phyloP scores from a whole-genome alignment of 495 filamentous ascomycete genomes.

The Talaromyces adpressus region DNA sequence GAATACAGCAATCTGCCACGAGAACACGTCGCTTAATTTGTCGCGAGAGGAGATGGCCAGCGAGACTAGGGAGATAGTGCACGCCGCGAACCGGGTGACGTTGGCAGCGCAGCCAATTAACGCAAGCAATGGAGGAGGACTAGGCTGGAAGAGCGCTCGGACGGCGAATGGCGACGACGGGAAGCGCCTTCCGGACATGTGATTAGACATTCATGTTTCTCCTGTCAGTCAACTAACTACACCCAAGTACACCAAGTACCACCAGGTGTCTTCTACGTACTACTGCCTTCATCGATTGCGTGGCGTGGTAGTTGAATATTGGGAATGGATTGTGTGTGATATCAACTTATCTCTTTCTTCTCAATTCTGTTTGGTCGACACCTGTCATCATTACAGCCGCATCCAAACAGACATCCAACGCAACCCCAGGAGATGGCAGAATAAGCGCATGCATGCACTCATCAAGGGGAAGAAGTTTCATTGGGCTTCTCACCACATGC shows the following conservation, averaged over 20 bases:
- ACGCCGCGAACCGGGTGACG: not conserved
- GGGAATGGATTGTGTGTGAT: not conserved
- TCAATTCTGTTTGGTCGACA: not conserved
- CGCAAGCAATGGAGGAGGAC: not conserved
- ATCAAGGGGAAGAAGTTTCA: not conserved
- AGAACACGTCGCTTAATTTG: not conserved
- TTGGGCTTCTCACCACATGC: constrained; percentile 13
- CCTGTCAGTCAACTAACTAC: not conserved
- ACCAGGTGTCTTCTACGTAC: not conserved
- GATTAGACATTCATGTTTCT: not conserved
- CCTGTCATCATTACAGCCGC: not conserved
- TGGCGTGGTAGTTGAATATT: not conserved
- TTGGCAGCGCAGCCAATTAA: not conserved
- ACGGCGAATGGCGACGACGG: not conserved
- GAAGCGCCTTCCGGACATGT: constrained; percentile 2
- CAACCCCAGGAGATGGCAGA: not conserved
- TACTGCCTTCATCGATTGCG: not conserved
- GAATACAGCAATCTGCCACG: not conserved
- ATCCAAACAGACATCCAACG: not conserved
- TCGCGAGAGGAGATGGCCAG: not conserved
- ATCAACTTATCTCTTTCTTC: not conserved
- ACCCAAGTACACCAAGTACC: not conserved
- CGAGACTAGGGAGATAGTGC: not conserved
- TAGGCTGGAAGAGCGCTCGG: not conserved
- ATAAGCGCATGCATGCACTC: constrained; percentile 3